Conservation (phyloP, 2,329 filamentous ascomycete genomes). For the Fusarium gaditjirri region DNA sequence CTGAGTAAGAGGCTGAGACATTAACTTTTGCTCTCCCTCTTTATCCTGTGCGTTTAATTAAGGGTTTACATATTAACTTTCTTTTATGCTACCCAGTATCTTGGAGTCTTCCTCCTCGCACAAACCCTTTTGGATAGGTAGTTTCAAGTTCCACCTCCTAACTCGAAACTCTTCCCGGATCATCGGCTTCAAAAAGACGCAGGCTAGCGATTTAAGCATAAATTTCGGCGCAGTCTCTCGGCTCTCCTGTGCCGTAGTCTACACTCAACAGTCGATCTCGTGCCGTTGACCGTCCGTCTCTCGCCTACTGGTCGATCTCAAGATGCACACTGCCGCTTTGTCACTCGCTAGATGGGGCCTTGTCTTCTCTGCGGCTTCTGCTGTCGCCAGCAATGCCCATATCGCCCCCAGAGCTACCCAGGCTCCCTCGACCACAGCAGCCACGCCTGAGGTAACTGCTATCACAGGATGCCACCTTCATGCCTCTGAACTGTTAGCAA, state of each 20-base stretch:
- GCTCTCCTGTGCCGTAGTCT: conserved; percentile 6
- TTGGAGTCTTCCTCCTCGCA: not conserved
- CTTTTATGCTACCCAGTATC: not conserved
- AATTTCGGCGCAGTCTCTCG: conserved; percentile 8
- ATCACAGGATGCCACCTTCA: conserved; percentile 57
- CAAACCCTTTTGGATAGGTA: conserved; percentile 20
- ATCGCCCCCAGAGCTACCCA: conserved; percentile 48
- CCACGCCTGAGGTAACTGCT: conserved; percentile 47
- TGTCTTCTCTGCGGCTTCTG: conserved; percentile 22
- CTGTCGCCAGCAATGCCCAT: conserved; percentile 23
- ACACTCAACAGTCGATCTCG: not conserved
- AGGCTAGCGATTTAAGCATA: conserved; percentile 24
- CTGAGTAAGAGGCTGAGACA: conserved; percentile 31
- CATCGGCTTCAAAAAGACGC: not conserved
- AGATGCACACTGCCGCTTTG: conserved; percentile 31
- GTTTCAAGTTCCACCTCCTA: not conserved
- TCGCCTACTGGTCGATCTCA: not conserved
- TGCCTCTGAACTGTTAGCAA: conserved; percentile 52
- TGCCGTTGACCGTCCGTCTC: not conserved
- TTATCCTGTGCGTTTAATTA: not conserved
- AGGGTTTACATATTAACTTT: not conserved
- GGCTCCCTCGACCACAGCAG: conserved; percentile 42
- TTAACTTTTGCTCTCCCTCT: conserved; percentile 18
- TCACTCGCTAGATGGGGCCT: conserved; percentile 34
- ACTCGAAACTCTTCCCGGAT: not conserved